These are phyloP conservation scores for Prunus salicina DNA, from an alignment of 306 rosid species.

Conservation along the genomic window DNA sequence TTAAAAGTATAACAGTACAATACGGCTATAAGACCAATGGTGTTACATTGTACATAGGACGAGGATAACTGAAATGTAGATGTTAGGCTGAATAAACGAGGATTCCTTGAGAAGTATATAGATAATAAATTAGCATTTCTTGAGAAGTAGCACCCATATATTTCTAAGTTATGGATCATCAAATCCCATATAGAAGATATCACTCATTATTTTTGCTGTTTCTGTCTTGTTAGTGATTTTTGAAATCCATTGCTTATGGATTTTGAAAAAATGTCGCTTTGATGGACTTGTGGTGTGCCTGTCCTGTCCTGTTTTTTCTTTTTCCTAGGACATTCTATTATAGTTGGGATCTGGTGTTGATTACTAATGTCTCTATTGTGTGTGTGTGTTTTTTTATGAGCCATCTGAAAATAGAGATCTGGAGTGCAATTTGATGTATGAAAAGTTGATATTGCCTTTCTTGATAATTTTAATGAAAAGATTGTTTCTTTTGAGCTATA, in stretches of 20 bases:
- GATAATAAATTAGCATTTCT: neutral
- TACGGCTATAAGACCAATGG: neutral
- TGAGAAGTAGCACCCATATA: neutral
- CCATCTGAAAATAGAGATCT: neutral
- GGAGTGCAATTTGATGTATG: neutral
- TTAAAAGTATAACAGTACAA: neutral
- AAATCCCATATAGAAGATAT: neutral
- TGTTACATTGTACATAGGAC: neutral
- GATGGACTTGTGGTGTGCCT: neutral
- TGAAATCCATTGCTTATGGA: neutral
- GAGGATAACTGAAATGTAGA: neutral
- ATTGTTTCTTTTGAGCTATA: conserved; percentile 26
- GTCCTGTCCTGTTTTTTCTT: neutral
- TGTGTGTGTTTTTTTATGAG: neutral
- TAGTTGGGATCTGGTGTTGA: neutral
- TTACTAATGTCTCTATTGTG: neutral
- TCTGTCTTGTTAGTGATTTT: neutral
- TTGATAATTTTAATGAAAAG: neutral
- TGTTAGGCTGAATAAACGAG: neutral
- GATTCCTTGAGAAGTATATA: neutral
- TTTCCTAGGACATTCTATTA: neutral
- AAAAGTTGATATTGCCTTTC: neutral
- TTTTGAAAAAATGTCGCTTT: neutral
- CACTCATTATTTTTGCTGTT: neutral
- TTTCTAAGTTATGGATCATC: neutral